phyloP scores from a whole-genome alignment of 192 early-diverging fungal genomes.

The Mortierella antarctica region DNA sequence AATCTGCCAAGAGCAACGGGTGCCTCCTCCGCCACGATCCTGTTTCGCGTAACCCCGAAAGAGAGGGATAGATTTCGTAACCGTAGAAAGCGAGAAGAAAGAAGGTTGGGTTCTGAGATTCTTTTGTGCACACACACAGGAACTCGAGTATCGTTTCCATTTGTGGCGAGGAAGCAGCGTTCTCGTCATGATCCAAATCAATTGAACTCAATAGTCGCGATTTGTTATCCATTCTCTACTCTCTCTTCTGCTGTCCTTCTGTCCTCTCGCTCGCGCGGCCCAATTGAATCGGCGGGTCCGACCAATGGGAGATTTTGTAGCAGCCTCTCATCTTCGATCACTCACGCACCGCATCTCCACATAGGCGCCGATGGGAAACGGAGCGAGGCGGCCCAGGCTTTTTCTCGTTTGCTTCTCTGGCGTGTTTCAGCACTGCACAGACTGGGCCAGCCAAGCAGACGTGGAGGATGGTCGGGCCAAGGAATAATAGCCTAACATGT shows the following conservation, averaged over 20 bases:
- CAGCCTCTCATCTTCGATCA: neutral
- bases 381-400: neutral
- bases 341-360: neutral
- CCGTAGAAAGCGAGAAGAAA: too few relatives aligned
- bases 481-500: too few relatives aligned
- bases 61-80: too few relatives aligned
- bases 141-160: conserved; percentile 16
- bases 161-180: neutral
- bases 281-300: neutral
- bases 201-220: too few relatives aligned
- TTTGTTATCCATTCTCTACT: neutral
- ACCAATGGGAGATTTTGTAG: conserved; percentile 41
- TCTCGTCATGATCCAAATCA: neutral
- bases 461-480: too few relatives aligned
- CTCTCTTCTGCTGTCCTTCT: neutral
- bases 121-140: neutral
- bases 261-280: neutral
- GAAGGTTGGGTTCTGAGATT: too few relatives aligned
- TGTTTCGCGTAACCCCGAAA: too few relatives aligned
- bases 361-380: neutral
- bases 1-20: too few relatives aligned
- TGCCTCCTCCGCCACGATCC: too few relatives aligned
- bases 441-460: too few relatives aligned
- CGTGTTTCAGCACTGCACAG: too few relatives aligned
- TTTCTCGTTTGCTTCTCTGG: neutral